Evolutionary conservation across 768 basidiomycete species (phyloP), one percentile per base, ranked within the genome.

Genomic region (Boletellus sp.): DNA sequence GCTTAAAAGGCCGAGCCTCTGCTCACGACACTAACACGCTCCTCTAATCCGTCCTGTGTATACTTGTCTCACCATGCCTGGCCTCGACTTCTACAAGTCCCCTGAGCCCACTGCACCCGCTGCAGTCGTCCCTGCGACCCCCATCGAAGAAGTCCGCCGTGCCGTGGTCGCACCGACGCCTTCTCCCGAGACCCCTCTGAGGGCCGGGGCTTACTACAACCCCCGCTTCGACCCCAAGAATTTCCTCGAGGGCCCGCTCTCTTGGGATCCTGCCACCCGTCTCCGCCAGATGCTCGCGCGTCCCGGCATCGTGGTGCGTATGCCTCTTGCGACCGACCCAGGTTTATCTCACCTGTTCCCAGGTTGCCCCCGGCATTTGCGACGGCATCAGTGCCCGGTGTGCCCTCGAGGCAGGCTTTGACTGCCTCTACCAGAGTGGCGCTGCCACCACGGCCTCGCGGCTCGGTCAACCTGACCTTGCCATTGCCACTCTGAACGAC

Each of bases 361-460:
- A 87, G 85, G 67, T 86, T 57, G 86, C 85, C 3, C 87, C 85
- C n/a, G 86, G 86, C 37, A 83, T 88, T 37, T 87, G 86, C 48
- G 86, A 88, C 49, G 86, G 85, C 43, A 89, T 90, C 60, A 87
- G 84, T 58, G 86, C 87, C 10, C 77, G 88, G 26, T 86, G 86
- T 55, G 88, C 88, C 8, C 67, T 90, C 7, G 87, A 90, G 69
- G 85, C 86, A 33, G 87, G 87, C 17, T 90, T 90, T 57, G 74
- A 77, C 22, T 89, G 87, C 56, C 53, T 89, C 49, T 90, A 90
- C 64, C 87, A 89, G 69, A 87, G 84, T 57, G 87, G 87, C 44
- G 86, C 87, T 43, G 85, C 86, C 13, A 90, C 87, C 1, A 89
- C 87, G 11, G 87, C 87, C 36, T 88, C 87, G 1, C 79, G 86